Evolutionary conservation across 2,329 filamentous ascomycete species (phyloP).

Genomic region (Mariannaea sp.): DNA sequence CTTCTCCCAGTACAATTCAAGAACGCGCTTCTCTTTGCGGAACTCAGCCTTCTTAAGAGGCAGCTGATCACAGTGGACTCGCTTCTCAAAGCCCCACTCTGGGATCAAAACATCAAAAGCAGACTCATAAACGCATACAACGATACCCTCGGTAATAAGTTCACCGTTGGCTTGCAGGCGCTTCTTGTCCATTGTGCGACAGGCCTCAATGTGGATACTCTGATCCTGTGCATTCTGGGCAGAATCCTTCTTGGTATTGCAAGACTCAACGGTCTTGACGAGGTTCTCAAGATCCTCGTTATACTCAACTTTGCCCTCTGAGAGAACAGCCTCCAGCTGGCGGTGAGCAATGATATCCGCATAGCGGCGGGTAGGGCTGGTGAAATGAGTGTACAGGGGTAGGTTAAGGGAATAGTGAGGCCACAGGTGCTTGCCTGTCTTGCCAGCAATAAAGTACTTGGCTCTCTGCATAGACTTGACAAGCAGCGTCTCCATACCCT

Average conservation of each 20-base stretch:
- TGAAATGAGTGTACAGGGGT: slow-evolving; percentile 96
- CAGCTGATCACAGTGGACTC: slow-evolving; percentile 97
- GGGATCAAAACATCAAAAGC: slow-evolving; percentile 98
- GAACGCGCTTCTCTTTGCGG: slow-evolving; percentile 89
- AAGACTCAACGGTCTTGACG: slow-evolving; percentile 90
- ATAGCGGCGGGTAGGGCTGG: slow-evolving; percentile 91
- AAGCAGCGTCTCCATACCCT: slow-evolving; percentile 96
- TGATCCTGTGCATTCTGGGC: slow-evolving; percentile 97
- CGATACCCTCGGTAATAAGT: slow-evolving; percentile 92
- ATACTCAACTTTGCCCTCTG: slow-evolving; percentile 81
- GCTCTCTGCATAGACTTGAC: slow-evolving; percentile 95
- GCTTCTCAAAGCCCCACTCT: slow-evolving; percentile 98
- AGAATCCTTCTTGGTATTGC: slow-evolving; percentile 99
- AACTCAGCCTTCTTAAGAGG: slow-evolving; percentile 99
- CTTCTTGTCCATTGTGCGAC: slow-evolving; percentile 92
- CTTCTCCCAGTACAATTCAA: slow-evolving; percentile 99
- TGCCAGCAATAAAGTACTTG: slow-evolving; percentile 90
- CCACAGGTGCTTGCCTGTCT: slow-evolving; percentile 75
- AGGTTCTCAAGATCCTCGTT: slow-evolving; percentile 86
- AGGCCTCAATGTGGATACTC: slow-evolving; percentile 97
- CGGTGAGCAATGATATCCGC: slow-evolving; percentile 95
- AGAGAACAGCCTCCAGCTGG: slow-evolving; percentile 86
- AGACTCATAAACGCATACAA: slow-evolving; percentile 96
- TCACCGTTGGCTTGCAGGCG: slow-evolving; percentile 86
- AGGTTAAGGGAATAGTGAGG: slow-evolving; percentile 92